Conservation (phyloP, 768 basidiomycete species). For the Russula vinacea region DNA sequence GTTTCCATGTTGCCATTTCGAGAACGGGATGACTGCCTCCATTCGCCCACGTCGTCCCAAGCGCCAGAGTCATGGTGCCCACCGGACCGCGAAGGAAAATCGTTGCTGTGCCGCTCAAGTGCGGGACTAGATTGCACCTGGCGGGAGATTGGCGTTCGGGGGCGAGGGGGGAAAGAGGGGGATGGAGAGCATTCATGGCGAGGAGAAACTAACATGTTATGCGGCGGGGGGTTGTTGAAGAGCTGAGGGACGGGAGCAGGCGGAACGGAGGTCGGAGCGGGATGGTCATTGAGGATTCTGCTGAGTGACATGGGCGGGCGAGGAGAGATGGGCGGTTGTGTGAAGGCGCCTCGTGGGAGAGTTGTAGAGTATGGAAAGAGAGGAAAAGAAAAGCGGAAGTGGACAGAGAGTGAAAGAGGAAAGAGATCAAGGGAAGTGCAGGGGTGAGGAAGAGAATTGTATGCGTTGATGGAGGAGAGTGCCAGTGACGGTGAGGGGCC, state of each 20-base stretch:
- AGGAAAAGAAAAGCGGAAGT: background rate
- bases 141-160: conserved; percentile 27
- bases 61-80: conserved; percentile 41
- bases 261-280: conserved; percentile 35
- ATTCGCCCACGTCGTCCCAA: conserved; percentile 42
- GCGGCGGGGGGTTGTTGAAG: conserved; percentile 34
- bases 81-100: conserved; percentile 40
- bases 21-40: conserved; percentile 41
- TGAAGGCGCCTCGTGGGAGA: conserved; percentile 25
- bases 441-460: background rate
- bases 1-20: conserved; percentile 40
- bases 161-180: conserved; percentile 25
- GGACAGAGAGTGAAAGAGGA: background rate
- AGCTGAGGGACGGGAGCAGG: conserved; percentile 34
- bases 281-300: conserved; percentile 47
- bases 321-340: background rate
- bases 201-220: conserved; percentile 33
- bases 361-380: background rate
- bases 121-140: conserved; percentile 32
- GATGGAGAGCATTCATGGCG: conserved; percentile 22
- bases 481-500: conserved; percentile 14
- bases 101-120: conserved; percentile 36
- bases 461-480: background rate
- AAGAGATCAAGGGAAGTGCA: background rate
- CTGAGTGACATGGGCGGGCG: conserved; percentile 31